These are phyloP conservation scores for Aspergillus indologenus DNA, from an alignment of 495 filamentous ascomycete species.

Conservation along the genomic window DNA sequence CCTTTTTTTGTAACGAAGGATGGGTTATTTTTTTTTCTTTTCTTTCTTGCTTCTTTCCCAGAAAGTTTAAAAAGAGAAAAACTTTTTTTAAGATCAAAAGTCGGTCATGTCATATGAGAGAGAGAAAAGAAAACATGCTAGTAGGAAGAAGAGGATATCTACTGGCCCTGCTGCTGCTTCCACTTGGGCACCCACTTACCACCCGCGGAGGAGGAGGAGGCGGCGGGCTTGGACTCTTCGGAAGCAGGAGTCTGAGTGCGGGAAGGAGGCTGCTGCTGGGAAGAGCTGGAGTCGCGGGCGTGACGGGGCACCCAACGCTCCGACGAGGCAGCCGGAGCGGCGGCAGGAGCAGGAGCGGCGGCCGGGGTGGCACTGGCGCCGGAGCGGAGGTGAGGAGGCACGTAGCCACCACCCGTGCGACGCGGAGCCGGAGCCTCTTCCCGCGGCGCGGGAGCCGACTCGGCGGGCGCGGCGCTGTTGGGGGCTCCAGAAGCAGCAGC, in stretches of 20 bases:
- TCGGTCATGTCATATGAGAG: background rate
- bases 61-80: conserved; percentile 12
- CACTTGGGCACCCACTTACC: conserved; percentile 45
- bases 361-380: conserved; percentile 33
- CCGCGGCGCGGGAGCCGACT: conserved; percentile 16
- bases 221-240: conserved; percentile 37
- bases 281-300: conserved; percentile 33
- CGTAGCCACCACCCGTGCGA: conserved; percentile 47
- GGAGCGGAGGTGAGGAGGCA: conserved; percentile 48
- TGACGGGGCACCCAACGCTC: conserved; percentile 41
- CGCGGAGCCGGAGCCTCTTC: conserved; percentile 33
- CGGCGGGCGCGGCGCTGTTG: conserved; percentile 28
- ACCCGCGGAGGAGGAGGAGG: conserved; percentile 16
- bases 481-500: conserved; percentile 30
- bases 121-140: background rate
- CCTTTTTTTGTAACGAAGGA: background rate
- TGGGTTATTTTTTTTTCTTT: too few species aligned
- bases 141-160: conserved; percentile 18
- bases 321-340: conserved; percentile 28
- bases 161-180: conserved; percentile 42
- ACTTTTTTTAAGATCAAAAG: background rate
- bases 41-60: conserved; percentile 1
- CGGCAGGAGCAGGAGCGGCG: conserved; percentile 28
- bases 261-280: conserved; percentile 27
- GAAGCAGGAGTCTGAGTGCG: conserved; percentile 31